These are phyloP conservation scores for Articulospora tetracladia DNA, from an alignment of 495 filamentous ascomycete species.

Conservation along the genomic window DNA sequence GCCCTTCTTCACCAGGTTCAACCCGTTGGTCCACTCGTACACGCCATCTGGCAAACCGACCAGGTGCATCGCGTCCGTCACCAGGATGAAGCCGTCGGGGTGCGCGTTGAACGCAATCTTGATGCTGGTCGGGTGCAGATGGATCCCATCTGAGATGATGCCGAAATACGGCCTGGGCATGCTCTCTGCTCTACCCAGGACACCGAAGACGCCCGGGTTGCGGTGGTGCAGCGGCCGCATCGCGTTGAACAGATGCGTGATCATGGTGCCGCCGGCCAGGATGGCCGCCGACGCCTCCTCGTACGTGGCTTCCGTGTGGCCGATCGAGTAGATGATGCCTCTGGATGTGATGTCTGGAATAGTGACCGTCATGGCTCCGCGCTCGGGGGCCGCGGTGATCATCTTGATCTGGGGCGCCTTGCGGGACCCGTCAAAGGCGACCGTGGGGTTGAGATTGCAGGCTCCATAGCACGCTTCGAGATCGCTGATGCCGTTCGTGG, in stretches of 20 bases:
- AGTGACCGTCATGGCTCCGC: slow-evolving; percentile 54
- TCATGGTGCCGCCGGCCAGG: slow-evolving; percentile 69
- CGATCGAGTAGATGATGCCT: slow-evolving; percentile 70
- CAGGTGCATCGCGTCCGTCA: slow-evolving; percentile 65
- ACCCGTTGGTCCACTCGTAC: slow-evolving; percentile 78
- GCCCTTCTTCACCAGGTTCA: slow-evolving; percentile 63
- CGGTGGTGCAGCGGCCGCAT: slow-evolving; percentile 84
- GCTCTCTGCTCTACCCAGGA: slow-evolving; percentile 50
- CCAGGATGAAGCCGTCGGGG: slow-evolving; percentile 59
- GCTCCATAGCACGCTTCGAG: slow-evolving; percentile 67
- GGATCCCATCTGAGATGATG: slow-evolving; percentile 63
- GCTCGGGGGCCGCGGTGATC: slow-evolving; percentile 79
- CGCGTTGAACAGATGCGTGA: slow-evolving; percentile 88
- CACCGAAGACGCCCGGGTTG: slow-evolving; percentile 78
- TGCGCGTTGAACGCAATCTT: slow-evolving; percentile 61
- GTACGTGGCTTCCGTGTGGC: slow-evolving; percentile 79
- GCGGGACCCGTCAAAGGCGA: background rate
- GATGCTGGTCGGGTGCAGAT: slow-evolving; percentile 60
- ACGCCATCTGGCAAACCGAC: slow-evolving; percentile 69
- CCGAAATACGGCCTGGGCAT: slow-evolving; percentile 56
- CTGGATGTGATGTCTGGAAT: slow-evolving; percentile 56
- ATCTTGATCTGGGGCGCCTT: slow-evolving; percentile 48
- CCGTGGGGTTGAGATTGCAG: slow-evolving; percentile 46
- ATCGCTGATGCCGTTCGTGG: slow-evolving; percentile 46
- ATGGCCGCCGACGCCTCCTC: slow-evolving; percentile 66